Evolutionary conservation across 1,139 yeast genomes (phyloP).

Genomic region (Schizosaccharomyces versatilis): DNA sequence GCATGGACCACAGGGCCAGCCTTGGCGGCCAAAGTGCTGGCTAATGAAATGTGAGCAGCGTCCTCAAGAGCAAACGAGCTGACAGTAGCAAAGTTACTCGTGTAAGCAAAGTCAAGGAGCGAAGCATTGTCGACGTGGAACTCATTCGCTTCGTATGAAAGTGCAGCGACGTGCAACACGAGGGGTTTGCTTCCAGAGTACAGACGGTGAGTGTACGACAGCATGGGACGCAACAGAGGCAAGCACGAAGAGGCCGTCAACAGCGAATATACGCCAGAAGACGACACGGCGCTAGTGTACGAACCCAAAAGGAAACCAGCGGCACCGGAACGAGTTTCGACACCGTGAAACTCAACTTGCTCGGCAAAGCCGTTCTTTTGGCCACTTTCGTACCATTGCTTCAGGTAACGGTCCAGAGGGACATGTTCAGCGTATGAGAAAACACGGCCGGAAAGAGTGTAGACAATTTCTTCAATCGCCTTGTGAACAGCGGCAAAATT

Average conservation of each 20-base stretch:
- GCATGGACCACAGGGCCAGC: neutral
- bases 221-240: neutral
- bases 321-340: conserved; percentile 1
- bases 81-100: neutral
- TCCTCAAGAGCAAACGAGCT: neutral
- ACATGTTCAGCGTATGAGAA: conserved; percentile 1
- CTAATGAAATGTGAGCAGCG: neutral
- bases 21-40: neutral
- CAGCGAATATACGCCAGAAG: neutral
- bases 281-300: neutral
- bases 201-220: neutral
- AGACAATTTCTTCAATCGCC: neutral
- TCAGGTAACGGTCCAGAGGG: neutral
- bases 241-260: neutral
- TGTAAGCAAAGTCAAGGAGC: neutral
- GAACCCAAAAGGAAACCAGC: neutral
- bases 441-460: neutral
- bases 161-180: neutral
- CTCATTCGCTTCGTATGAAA: neutral
- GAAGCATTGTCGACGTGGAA: neutral
- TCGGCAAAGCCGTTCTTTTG: neutral
- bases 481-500: neutral
- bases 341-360: neutral
- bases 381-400: neutral
- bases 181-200: neutral